Evolutionary conservation across 352 stramenopile genomes (phyloP).

Genomic region (Pythium chondricola): DNA sequence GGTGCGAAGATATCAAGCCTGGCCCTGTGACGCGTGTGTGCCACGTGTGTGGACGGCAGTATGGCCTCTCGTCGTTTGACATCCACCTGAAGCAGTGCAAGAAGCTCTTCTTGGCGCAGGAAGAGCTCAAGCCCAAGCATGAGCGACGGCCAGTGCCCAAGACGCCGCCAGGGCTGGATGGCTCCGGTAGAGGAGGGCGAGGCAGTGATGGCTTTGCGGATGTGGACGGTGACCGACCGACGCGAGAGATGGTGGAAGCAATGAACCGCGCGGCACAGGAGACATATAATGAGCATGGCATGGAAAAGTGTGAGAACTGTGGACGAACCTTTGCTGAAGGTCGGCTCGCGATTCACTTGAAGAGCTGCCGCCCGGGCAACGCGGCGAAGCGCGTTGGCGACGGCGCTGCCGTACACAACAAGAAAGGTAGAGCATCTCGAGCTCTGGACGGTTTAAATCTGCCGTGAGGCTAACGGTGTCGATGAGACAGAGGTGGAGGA

Average conservation of each 20-base stretch:
- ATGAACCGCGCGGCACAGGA: constrained; percentile 61
- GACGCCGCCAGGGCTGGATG: constrained; percentile 42
- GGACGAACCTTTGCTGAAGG: constrained; percentile 70
- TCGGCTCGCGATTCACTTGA: constrained; percentile 59
- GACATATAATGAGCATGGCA: constrained; percentile 63
- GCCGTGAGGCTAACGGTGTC: neutral
- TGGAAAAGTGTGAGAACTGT: constrained; percentile 77
- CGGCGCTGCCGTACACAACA: constrained; percentile 44
- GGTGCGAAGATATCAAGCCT: constrained; percentile 18
- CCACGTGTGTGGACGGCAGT: constrained; percentile 74
- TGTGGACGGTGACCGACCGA: constrained; percentile 18
- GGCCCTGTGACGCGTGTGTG: constrained; percentile 68
- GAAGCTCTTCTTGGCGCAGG: constrained; percentile 68
- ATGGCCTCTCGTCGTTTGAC: constrained; percentile 74
- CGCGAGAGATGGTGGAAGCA: constrained; percentile 56
- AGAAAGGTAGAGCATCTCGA: constrained; percentile 28
- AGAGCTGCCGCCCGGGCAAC: constrained; percentile 44
- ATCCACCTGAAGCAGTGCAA: constrained; percentile 86
- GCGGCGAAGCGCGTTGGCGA: constrained; percentile 41
- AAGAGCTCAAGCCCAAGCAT: constrained; percentile 57
- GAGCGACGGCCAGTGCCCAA: constrained; percentile 62
- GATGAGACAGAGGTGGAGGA: constrained; percentile 3
- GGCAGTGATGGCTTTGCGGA: constrained; percentile 8
- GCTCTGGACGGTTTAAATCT: neutral
- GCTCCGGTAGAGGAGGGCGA: constrained; percentile 1